A percentile compares a stretch with the other conserved stretches of the same genome.
phyloP scores from a whole-genome alignment of 2,329 filamentous ascomycete genomes.

The Metarhizium album region DNA sequence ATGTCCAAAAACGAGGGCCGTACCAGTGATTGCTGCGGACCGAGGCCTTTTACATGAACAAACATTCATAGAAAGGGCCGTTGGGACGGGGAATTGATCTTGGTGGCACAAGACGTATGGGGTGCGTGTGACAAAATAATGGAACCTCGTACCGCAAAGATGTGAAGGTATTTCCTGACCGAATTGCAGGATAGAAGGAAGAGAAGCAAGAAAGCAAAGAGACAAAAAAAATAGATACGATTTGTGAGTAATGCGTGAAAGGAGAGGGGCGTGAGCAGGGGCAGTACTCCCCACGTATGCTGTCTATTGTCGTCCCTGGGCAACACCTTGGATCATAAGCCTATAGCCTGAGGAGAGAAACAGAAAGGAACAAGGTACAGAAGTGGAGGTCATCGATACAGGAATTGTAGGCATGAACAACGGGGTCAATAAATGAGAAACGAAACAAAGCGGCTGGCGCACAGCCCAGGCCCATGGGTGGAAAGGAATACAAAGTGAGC shows the following conservation, averaged over 20 bases:
- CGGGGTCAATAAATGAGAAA: neutral
- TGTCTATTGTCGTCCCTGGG: neutral
- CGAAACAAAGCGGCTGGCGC: neutral
- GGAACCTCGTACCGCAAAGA: slow-evolving; percentile 6
- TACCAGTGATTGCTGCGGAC: no score
- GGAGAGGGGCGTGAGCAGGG: neutral
- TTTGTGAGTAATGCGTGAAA: neutral
- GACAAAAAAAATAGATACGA: neutral
- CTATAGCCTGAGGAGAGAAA: no score
- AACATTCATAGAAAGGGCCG: no score
- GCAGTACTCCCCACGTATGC: neutral
- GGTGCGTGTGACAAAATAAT: neutral
- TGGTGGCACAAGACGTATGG: neutral
- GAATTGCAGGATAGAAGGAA: neutral
- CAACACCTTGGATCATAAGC: neutral
- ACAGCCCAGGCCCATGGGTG: neutral
- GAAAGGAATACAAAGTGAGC: neutral
- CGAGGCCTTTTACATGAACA: neutral
- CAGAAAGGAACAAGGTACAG: no score
- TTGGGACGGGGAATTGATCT: no score
- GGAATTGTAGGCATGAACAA: no score
- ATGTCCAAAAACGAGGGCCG: neutral
- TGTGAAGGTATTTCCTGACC: neutral
- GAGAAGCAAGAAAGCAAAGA: neutral
- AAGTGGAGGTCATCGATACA: neutral